Evolutionary conservation across 116 monocot genomes (phyloP).

Genomic region (Cymodocea nodosa): DNA sequence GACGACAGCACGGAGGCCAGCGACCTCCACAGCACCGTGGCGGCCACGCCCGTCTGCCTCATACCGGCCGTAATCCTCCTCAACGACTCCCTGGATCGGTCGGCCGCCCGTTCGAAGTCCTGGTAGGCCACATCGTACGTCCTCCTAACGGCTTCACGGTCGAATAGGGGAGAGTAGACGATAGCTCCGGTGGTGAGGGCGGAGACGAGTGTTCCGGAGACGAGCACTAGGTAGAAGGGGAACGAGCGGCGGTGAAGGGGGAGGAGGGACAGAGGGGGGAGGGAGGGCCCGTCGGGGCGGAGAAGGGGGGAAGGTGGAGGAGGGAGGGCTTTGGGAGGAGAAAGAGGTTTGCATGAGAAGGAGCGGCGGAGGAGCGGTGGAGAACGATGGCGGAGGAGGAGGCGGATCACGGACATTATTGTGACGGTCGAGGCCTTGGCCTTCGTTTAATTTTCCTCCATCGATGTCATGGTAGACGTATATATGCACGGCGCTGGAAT

Average conservation of each 20-base stretch:
- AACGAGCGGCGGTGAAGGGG: neutral
- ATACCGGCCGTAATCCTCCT: slow-evolving; percentile 35
- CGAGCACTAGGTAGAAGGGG: neutral
- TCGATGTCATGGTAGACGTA: too few relatives aligned
- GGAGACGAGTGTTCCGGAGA: slow-evolving; percentile 30
- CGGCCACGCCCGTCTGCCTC: slow-evolving; percentile 62
- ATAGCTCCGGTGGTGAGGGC: slow-evolving; percentile 18
- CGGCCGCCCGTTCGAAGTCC: slow-evolving; percentile 43
- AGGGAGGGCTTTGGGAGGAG: neutral
- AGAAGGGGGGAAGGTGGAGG: slow-evolving; percentile 1
- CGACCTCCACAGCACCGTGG: slow-evolving; percentile 63
- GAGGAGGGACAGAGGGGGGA: neutral
- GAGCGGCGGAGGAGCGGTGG: neutral
- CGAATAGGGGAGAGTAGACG: slow-evolving; percentile 9
- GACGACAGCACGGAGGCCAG: slow-evolving; percentile 69
- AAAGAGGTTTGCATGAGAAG: neutral
- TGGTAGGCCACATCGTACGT: slow-evolving; percentile 9
- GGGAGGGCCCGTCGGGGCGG: neutral
- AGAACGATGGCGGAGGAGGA: neutral
- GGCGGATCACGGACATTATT: neutral
- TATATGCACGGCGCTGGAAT: too few relatives aligned
- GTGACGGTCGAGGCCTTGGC: neutral
- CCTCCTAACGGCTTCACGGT: neutral
- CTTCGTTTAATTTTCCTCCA: neutral
- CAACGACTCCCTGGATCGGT: slow-evolving; percentile 33